phyloP scores from a whole-genome alignment of 2,329 filamentous ascomycete genomes.

The Fusarium continuum region DNA sequence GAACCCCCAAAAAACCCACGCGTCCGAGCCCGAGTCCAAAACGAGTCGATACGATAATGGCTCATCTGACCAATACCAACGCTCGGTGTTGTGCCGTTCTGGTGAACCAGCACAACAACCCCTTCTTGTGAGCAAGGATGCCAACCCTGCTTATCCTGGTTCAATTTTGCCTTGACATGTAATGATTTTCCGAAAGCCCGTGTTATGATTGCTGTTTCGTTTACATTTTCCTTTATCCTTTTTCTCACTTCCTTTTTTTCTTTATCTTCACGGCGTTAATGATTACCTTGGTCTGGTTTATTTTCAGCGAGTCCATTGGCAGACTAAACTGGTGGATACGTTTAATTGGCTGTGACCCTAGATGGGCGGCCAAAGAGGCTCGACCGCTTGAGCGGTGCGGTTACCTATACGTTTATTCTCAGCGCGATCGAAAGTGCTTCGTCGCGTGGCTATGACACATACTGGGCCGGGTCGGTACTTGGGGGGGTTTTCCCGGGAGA shows the following conservation, averaged over 20 bases:
- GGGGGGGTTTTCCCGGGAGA: constrained; percentile 27
- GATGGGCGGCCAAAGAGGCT: constrained; percentile 28
- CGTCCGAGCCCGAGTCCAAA: constrained; percentile 20
- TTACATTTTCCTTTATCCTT: not conserved
- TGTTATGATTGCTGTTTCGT: constrained; percentile 31
- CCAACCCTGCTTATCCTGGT: constrained; percentile 7
- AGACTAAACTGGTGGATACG: constrained; percentile 39
- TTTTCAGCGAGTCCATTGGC: constrained; percentile 37
- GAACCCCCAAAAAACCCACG: constrained; percentile 24
- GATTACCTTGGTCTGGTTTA: constrained; percentile 29
- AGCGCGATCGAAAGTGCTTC: constrained; percentile 45
- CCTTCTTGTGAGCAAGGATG: constrained; percentile 3
- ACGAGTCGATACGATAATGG: constrained; percentile 21
- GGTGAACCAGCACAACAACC: constrained; percentile 2
- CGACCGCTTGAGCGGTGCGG: constrained; percentile 22
- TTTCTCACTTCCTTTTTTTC: constrained; percentile 22
- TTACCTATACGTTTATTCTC: constrained; percentile 44
- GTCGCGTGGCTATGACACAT: constrained; percentile 40
- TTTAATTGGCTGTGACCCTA: constrained; percentile 27
- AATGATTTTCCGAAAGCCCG: constrained; percentile 36
- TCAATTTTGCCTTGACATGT: constrained; percentile 31
- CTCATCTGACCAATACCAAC: not conserved
- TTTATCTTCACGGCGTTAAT: constrained; percentile 36
- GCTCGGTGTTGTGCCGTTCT: constrained; percentile 21
- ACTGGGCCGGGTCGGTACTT: constrained; percentile 33